phyloP scores from a whole-genome alignment of 2,329 filamentous ascomycete genomes.

The Sporothrix inflata region DNA sequence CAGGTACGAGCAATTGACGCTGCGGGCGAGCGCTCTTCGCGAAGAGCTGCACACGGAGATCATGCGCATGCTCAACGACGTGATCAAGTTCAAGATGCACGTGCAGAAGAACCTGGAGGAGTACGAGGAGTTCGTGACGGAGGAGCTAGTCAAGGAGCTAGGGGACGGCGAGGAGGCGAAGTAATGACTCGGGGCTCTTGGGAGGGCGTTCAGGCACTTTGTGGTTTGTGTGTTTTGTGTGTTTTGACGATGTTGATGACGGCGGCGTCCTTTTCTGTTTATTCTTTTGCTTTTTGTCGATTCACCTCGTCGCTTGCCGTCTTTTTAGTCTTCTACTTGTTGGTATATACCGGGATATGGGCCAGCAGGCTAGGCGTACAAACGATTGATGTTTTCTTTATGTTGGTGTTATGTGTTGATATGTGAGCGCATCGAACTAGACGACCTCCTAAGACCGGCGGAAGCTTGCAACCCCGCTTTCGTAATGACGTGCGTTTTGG shows the following conservation, averaged over 20 bases:
- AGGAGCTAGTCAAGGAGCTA: slow-evolving; percentile 86
- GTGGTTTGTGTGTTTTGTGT: not conserved
- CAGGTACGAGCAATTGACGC: slow-evolving; percentile 89
- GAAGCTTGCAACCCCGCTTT: slow-evolving; percentile 8
- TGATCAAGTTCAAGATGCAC: slow-evolving; percentile 98
- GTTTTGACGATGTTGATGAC: slow-evolving; percentile 20
- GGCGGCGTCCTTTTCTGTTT: slow-evolving; percentile 1
- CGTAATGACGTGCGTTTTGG: slow-evolving; percentile 13
- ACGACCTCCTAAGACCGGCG: too few relatives aligned
- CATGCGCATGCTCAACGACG: slow-evolving; percentile 92
- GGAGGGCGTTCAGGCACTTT: not conserved
- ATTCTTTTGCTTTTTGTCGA: not conserved
- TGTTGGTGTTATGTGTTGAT: not conserved
- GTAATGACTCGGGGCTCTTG: not conserved
- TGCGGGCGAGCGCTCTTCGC: slow-evolving; percentile 79
- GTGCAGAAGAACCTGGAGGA: slow-evolving; percentile 90
- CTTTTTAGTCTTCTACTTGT: not conserved
- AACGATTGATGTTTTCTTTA: not conserved
- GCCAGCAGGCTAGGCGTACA: slow-evolving; percentile 18
- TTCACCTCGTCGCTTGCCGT: not conserved
- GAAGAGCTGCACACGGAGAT: slow-evolving; percentile 98
- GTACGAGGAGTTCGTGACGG: slow-evolving; percentile 90
- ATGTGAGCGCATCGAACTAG: not conserved
- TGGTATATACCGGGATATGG: slow-evolving; percentile 18
- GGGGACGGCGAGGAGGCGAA: slow-evolving; percentile 48